Base-by-base conservation (phyloP, 2,329 filamentous ascomycete genomes). In the Diplodia sapinea region DNA sequence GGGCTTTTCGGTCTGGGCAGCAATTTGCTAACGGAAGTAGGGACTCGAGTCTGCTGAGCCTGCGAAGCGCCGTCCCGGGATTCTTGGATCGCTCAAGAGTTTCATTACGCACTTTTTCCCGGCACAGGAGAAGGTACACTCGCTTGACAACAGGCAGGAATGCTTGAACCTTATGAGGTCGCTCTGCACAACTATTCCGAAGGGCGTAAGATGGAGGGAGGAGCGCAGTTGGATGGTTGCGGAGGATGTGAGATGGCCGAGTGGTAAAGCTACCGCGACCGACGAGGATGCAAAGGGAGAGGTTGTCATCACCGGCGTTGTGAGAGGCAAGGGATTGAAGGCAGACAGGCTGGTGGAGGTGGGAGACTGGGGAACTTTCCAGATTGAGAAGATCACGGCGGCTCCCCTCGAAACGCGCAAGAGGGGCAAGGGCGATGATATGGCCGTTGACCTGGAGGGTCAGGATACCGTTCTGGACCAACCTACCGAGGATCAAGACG, bases 21-120 rank as follows among this genome's bases (percentile, higher is more conserved):
- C 17, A 29, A 33, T 33, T 23, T 49, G 63, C 61, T 68, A 29
- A 65, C 20, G 29, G 26, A 56, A 31, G 15, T 71, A 75, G 71
- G 89, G 89, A 5, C 82, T 98, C 13, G 90, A 94, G 67, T 87
- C 86, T 68, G 82, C 97, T 49, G 91, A 96, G 72, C 89, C 92
- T 0, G 84, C 88, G 9, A 97, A 97, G 80, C 90, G 90, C 77
- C 86, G 90, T 68, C 84, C 88, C 0, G 90, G 93, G 68, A 88
- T 96, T 12, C 81, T 94, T 59, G 85, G 89, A 57, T 97, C 94
- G 1, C 84, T 99, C 66, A 95, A 93, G 77, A 96, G 93, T 1
- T 97, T 91, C 80, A 94, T 98, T 74, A 93, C 89, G 31, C 94
- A 97, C 78, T 99, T 97, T 82, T 94, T 98, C 78, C 93, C 95